Conservation (phyloP, 2,329 filamentous ascomycete species). For the Aspergillus amoenus region DNA sequence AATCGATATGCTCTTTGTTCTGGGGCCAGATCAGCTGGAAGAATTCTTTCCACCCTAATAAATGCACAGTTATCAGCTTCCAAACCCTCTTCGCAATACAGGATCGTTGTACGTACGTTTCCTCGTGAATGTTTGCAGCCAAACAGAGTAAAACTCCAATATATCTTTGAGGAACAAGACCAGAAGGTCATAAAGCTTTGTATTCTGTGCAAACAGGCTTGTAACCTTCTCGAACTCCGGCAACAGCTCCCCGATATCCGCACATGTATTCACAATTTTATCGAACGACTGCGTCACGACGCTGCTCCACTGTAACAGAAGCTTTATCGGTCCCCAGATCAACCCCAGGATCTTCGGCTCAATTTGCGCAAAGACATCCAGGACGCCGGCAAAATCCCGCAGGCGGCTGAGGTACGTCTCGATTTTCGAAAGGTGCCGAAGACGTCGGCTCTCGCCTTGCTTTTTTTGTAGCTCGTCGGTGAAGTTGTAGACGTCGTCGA, state of each 20-base stretch:
- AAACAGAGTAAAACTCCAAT: conserved; percentile 35
- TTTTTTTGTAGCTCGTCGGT: conserved; percentile 1
- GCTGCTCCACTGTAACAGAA: conserved; percentile 6
- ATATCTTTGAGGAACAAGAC: conserved; percentile 38
- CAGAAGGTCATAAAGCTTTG: conserved; percentile 11
- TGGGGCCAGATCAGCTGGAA: conserved; percentile 9
- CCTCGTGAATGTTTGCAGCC: conserved; percentile 31
- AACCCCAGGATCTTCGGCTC: background rate
- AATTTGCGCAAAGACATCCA: conserved; percentile 1
- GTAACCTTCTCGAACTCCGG: conserved; percentile 4
- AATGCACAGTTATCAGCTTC: background rate
- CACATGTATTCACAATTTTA: background rate
- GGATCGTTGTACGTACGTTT: conserved; percentile 16
- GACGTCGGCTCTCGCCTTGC: background rate
- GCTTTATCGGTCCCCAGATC: conserved; percentile 8
- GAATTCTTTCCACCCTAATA: conserved; percentile 10
- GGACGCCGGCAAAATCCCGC: background rate
- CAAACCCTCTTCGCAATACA: background rate
- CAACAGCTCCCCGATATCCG: conserved; percentile 15
- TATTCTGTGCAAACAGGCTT: background rate
- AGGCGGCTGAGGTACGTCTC: conserved; percentile 2
- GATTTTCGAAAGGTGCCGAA: conserved; percentile 2
- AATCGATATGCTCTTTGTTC: background rate
- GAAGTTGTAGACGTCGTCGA: conserved; percentile 4
- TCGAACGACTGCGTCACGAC: conserved; percentile 1